These are phyloP conservation scores for Aspergillus sclerotialis DNA, from an alignment of 2,329 filamentous ascomycete species.

Conservation along the genomic window DNA sequence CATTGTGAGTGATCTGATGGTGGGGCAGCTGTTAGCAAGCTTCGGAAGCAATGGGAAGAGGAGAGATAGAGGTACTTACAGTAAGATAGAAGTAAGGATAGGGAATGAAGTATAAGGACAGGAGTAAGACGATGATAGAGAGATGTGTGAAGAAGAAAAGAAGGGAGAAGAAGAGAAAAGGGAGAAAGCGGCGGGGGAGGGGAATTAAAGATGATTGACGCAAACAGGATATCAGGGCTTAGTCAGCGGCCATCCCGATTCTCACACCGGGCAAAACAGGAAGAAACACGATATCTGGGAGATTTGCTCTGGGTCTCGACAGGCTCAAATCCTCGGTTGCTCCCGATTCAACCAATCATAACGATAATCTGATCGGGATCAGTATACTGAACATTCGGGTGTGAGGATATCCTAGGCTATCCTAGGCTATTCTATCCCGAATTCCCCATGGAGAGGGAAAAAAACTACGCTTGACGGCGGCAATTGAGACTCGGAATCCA, in stretches of 20 bases:
- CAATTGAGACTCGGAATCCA: too few relatives aligned
- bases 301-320: conserved; percentile 5
- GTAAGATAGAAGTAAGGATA: neutral
- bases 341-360: conserved; percentile 22
- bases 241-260: conserved; percentile 35
- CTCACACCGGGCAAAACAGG: conserved; percentile 39
- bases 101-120: neutral
- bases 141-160: conserved; percentile 4
- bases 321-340: conserved; percentile 25
- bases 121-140: conserved; percentile 2
- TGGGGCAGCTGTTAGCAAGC: conserved; percentile 23
- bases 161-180: conserved; percentile 11
- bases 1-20: conserved; percentile 26
- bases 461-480: conserved; percentile 2
- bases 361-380: neutral
- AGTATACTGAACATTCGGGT: too few relatives aligned
- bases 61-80: conserved; percentile 3
- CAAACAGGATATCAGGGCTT: conserved; percentile 26
- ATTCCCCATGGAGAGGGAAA: conserved; percentile 5
- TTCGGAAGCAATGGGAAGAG: conserved; percentile 4
- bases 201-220: conserved; percentile 28
- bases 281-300: conserved; percentile 29
- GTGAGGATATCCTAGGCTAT: too few relatives aligned
- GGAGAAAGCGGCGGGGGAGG: conserved; percentile 19
- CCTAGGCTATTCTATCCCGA: neutral